Evolutionary conservation across 768 basidiomycete species (phyloP), one percentile per base, ranked within the genome.

Genomic region (Amanita molliuscula): DNA sequence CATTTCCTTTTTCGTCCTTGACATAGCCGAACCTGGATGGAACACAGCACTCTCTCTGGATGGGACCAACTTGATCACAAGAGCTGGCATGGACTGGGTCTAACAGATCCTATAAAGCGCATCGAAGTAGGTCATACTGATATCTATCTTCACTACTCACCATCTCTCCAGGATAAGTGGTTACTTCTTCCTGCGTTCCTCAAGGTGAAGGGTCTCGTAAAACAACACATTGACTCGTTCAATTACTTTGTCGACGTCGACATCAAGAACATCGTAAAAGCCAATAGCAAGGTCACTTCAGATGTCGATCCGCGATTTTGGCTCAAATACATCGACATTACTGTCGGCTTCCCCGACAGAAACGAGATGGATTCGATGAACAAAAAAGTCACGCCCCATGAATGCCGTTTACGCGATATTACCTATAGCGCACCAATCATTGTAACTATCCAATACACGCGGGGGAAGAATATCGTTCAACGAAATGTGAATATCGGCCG

Each of bases 161-260:
- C 55, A 29, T 51, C 47, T 45, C 23, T 44, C 11, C 28, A 96
- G 94, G 96, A 99, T 64, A 99, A 99, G 82, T 99, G 96, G 96
- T 79, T 96, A 16, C 71, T 99, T 8, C 72, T 99, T 2, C 96
- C 96, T 1, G 95, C 94, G 8, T 99, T 98, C 61, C 74, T 99
- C 46, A 88, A 94, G 67, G 90, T 96, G 54, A 99, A 99, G 61
- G 96, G 96, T 52, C 82, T 99, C 11, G 96, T 99, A 54, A 98
- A 98, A 70, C 96, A 98, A 62, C 96, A 99, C 62, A 88, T 97
- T 57, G 96, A 97, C 65, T 96, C 92, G 6, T 98, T 92, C 81
- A 97, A 97, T 70, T 94, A 95, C 66, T 98, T 99, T 61, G 92
- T 97, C 61, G 89, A 97, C 58, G 84, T 88, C 37, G 96, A 98